Evolutionary conservation across 179 eudicot species (phyloP), one percentile per base, ranked within the genome.

Genomic region (Sideroxylon spinosum): DNA sequence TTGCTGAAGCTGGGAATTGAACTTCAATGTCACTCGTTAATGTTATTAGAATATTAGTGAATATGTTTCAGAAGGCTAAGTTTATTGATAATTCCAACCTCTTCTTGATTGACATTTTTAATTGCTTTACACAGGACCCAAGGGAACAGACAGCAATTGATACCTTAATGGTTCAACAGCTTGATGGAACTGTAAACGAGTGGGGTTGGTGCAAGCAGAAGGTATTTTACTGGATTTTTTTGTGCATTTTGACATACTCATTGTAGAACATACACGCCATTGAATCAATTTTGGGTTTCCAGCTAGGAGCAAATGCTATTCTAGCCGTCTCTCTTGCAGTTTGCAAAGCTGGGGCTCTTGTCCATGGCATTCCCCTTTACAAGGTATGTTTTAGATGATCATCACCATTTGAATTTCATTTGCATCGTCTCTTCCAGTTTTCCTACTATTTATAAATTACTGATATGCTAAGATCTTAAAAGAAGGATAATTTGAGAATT

Each of bases 161-260:
- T 84, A 93, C 89, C 86, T 92, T 84, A 90, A 92, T 94, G 95
- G 98, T 94, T 86, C 98, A 94, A 77, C 79, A 94, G 76, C 93
- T 94, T 12, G 98, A 94, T 81, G 98, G 98, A 86, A 95, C 98
- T 29, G 76, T 68, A 48, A 95, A 95, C 14, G 98, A 95, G 86
- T 95, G 98, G 98, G 98, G 98, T 66, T 95, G 98, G 98, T 95
- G 98, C 97, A 95, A 95, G 86, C 97, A 91, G 82, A 95, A 95
- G 97, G 98, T 95, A 86, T 75, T 25, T 78, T 74, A 17, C 59
- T 26, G 7, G 9, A 50, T 48, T 29, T 29, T 67, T 16, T 68
- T 9, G 14, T 52, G 16, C 56, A 52, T 6, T 29, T 52, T 64
- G 29, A 71, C 23, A 46, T 55, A 75, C 70, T 49, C 52, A 4